Conservation (phyloP, 768 basidiomycete species). For the Phylloporus sp. region DNA sequence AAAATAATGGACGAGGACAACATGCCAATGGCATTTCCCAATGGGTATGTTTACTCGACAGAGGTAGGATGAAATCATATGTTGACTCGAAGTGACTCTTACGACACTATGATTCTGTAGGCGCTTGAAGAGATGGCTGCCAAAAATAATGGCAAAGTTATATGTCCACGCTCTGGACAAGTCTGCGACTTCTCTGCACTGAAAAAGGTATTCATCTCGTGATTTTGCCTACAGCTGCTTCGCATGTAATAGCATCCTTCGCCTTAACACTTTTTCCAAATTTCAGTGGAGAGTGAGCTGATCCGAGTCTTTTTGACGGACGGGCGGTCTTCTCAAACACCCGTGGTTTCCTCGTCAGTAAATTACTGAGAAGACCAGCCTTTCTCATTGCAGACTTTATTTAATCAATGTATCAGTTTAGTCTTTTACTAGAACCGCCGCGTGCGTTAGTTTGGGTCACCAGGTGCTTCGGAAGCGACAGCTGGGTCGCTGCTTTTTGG, state of each 20-base stretch:
- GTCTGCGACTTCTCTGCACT: slow-evolving; percentile 62
- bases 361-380: too few species aligned
- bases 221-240: slow-evolving; percentile 15
- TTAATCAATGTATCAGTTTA: too few species aligned
- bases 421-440: too few species aligned
- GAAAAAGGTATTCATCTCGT: slow-evolving; percentile 90
- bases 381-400: too few species aligned
- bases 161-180: slow-evolving; percentile 72
- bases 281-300: not conserved
- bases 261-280: not conserved
- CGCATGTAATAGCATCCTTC: not conserved
- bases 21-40: slow-evolving; percentile 86
- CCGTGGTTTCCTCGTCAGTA: too few species aligned
- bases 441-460: too few species aligned
- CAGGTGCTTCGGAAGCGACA: too few species aligned
- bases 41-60: slow-evolving; percentile 90
- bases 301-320: not conserved
- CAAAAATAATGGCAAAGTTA: slow-evolving; percentile 74
- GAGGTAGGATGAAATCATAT: slow-evolving; percentile 53
- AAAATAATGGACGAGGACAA: slow-evolving; percentile 95
- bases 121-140: slow-evolving; percentile 85
- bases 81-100: slow-evolving; percentile 8
- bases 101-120: slow-evolving; percentile 37
- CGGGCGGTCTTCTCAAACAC: too few species aligned
- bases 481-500: slow-evolving; percentile 5